phyloP scores from a whole-genome alignment of 768 basidiomycete species.

The Psilocybe subaeruginosa region DNA sequence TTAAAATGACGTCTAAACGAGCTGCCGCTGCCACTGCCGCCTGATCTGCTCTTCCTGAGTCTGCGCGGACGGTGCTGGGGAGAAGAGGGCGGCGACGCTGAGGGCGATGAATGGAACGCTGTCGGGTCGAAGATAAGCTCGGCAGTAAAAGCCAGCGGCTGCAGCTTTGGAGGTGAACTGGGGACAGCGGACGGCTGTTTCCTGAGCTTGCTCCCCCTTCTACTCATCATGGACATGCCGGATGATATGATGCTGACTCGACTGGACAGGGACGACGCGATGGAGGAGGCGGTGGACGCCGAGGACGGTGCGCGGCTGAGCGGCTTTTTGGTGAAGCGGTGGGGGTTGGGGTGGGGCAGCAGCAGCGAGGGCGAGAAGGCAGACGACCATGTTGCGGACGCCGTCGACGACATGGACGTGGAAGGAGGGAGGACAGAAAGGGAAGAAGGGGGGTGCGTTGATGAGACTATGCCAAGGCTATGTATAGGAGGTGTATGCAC shows the following conservation, averaged over 20 bases:
- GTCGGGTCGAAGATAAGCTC: conserved; percentile 16
- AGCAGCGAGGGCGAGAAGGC: neutral
- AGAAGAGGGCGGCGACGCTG: neutral
- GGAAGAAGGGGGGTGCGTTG: neutral
- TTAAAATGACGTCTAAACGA: neutral
- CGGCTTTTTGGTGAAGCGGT: neutral
- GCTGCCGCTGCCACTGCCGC: no score
- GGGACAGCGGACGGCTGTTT: neutral
- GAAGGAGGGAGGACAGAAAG: neutral
- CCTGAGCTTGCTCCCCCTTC: neutral
- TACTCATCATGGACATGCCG: conserved; percentile 1
- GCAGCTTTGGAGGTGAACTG: conserved; percentile 14
- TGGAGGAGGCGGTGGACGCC: neutral
- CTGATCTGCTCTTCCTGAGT: neutral
- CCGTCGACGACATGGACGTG: neutral
- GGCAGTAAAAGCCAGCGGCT: conserved; percentile 12
- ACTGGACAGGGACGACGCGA: neutral
- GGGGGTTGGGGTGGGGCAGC: conserved; percentile 9
- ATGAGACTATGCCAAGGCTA: neutral
- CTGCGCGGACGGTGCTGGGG: neutral
- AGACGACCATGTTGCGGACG: conserved; percentile 9
- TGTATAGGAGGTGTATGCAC: neutral
- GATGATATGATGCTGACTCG: neutral
- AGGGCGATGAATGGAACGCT: neutral
- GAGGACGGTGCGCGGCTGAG: neutral